Conservation (phyloP, 1,284 basidiomycete genomes). For the Papiliotrema nemorosa region DNA sequence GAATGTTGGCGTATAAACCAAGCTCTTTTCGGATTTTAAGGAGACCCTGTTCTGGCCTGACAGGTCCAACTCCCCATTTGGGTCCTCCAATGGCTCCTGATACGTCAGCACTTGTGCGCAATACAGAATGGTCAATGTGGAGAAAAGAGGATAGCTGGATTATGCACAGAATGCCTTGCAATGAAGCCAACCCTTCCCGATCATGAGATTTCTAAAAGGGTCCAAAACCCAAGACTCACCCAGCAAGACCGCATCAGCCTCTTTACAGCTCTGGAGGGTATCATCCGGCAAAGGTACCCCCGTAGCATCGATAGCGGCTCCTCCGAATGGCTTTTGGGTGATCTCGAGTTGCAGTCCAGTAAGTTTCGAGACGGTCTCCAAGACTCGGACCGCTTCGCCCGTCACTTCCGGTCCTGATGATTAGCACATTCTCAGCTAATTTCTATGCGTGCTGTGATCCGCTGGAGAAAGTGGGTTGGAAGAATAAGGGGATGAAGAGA, state of each 20-base stretch:
- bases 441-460: background rate
- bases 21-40: conserved; percentile 88
- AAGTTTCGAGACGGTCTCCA: conserved; percentile 68
- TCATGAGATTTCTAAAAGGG: too few relatives aligned
- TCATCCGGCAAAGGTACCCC: conserved; percentile 80
- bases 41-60: conserved; percentile 93
- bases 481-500: background rate
- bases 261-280: conserved; percentile 81
- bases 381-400: conserved; percentile 79
- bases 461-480: too few relatives aligned
- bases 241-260: conserved; percentile 87
- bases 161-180: too few relatives aligned
- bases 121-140: background rate
- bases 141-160: too few relatives aligned
- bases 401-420: conserved; percentile 84
- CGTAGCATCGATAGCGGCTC: conserved; percentile 82
- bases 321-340: conserved; percentile 75
- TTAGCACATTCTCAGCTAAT: conserved; percentile 6
- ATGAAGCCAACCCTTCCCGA: too few relatives aligned
- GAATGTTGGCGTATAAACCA: conserved; percentile 96
- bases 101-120: background rate
- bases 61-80: conserved; percentile 92
- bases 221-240: conserved; percentile 54
- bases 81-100: conserved; percentile 93
- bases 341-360: conserved; percentile 71